Percentiles rank a stretch among this genome's conserved stretches.
These are phyloP conservation scores for Straminergon stramineum DNA, from an alignment of 225 moss, liverwort and hornwort genomes.

Conservation along the genomic window DNA sequence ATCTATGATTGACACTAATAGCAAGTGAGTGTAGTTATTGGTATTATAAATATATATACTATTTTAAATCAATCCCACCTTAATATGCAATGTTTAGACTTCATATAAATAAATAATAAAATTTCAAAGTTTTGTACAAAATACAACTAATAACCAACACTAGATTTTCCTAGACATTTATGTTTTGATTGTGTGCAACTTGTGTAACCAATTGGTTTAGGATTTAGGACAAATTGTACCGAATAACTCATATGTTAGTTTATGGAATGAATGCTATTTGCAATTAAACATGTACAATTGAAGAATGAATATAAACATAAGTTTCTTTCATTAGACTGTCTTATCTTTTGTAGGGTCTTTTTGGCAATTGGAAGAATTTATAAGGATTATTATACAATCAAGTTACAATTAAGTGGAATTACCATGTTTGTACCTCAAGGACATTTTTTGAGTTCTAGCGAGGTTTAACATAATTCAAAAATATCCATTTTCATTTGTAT, in stretches of 20 bases:
- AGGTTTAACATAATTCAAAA: neutral
- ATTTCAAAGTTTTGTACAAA: neutral
- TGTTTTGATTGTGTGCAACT: neutral
- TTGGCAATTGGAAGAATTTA: neutral
- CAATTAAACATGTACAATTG: neutral
- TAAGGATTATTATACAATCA: neutral
- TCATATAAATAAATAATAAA: neutral
- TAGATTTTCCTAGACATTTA: rapidly evolving
- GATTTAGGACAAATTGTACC: neutral
- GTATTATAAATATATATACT: no score
- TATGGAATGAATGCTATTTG: neutral
- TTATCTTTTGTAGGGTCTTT: neutral
- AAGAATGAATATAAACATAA: neutral
- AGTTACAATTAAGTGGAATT: neutral
- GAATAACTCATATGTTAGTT: neutral
- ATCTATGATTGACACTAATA: neutral
- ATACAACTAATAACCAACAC: neutral
- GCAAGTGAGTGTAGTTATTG: neutral
- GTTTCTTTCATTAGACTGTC: neutral
- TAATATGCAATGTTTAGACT: neutral
- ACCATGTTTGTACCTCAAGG: neutral
- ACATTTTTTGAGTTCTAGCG: neutral
- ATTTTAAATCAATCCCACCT: neutral
- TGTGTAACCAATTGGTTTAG: neutral
- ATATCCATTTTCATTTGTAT: neutral